Percentiles rank a stretch among this genome's conserved stretches.
These are phyloP conservation scores for Paraglomus brasilianum DNA, from an alignment of 192 early-diverging fungal species.

Conservation along the genomic window DNA sequence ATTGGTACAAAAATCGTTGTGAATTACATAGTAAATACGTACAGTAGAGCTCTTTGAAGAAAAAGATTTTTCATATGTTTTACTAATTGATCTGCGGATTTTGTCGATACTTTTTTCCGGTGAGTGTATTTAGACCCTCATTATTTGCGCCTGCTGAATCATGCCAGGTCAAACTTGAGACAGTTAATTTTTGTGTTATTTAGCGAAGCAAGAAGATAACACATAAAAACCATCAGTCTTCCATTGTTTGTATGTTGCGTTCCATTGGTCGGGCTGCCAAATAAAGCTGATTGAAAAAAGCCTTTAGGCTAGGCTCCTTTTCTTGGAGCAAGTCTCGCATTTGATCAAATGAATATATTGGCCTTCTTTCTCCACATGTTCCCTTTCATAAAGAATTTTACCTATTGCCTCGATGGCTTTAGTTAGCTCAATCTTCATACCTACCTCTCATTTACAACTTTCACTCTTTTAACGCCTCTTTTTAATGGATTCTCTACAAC, in stretches of 20 bases:
- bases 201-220: slow-evolving; percentile 9
- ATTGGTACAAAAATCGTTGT: no score
- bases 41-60: no score
- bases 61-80: no score
- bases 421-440: neutral
- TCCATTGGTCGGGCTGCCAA: neutral
- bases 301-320: neutral
- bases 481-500: no score
- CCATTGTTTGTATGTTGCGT: neutral
- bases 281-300: neutral
- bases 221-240: slow-evolving; percentile 12
- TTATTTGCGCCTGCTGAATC: neutral
- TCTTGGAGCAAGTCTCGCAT: neutral
- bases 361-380: neutral
- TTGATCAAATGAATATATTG: slow-evolving; percentile 4
- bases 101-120: no score
- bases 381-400: slow-evolving; percentile 14
- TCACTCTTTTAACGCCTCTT: no score
- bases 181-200: slow-evolving; percentile 18
- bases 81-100: no score
- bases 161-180: slow-evolving; percentile 10
- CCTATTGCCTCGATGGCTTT: neutral
- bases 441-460: neutral
- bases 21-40: no score
- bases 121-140: slow-evolving; percentile 8